Conservation (phyloP, 2,329 filamentous ascomycete species). For the Paracorniculantispora psalliotae region DNA sequence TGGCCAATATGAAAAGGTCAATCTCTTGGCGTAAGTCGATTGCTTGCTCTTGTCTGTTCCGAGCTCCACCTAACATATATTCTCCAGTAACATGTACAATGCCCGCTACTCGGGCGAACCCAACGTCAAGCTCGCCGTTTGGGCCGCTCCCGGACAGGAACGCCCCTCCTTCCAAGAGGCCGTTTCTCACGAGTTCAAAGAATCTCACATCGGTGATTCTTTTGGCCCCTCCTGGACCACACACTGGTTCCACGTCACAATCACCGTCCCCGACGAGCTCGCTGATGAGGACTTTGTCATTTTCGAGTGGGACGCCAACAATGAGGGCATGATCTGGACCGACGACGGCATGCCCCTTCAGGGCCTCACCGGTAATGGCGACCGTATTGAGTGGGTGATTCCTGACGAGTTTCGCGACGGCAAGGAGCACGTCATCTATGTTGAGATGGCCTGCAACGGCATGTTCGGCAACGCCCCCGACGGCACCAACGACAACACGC, state of each 20-base stretch:
- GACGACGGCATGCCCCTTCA: constrained; percentile 86
- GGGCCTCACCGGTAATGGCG: constrained; percentile 83
- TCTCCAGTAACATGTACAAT: constrained; percentile 34
- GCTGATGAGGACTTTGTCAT: constrained; percentile 77
- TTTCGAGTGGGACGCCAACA: constrained; percentile 92
- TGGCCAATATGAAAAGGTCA: constrained; percentile 74
- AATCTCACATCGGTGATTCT: constrained; percentile 67
- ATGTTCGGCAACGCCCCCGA: constrained; percentile 94
- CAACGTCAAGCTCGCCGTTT: constrained; percentile 79
- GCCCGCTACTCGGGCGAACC: constrained; percentile 56
- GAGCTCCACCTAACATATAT: constrained; percentile 18
- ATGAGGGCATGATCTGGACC: constrained; percentile 92
- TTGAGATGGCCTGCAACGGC: constrained; percentile 97
- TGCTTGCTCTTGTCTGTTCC: background rate
- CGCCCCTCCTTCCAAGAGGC: constrained; percentile 87
- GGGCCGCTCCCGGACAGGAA: constrained; percentile 72
- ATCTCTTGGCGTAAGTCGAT: constrained; percentile 60
- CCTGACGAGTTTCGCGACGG: constrained; percentile 78
- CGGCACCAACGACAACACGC: constrained; percentile 75
- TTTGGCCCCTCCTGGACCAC: constrained; percentile 97
- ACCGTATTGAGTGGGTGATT: constrained; percentile 87
- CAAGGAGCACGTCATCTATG: constrained; percentile 82
- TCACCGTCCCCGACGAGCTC: constrained; percentile 72
- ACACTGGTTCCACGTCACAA: constrained; percentile 87
- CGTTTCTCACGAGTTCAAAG: constrained; percentile 65